Evolutionary conservation across 495 filamentous ascomycete genomes (phyloP), one percentile per base, ranked within the genome.

Genomic region (Xanthoparmelia taractica): DNA sequence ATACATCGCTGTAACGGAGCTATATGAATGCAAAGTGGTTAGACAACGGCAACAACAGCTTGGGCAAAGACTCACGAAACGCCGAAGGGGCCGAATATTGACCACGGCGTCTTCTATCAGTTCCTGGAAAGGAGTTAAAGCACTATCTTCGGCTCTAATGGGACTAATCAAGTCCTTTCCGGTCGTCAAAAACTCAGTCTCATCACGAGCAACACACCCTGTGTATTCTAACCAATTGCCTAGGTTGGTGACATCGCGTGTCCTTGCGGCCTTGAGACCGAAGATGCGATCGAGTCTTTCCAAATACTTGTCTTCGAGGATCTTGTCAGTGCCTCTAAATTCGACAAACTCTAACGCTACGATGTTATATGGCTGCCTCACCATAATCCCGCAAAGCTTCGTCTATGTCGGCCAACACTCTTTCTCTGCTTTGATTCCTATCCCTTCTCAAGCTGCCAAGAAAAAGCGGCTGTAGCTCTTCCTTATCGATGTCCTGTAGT

Each of bases 221-320:
- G 66, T 75, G 0, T 64, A 65, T 2, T 68, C 58, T 12, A 72
- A 11, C 75, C 73, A 75, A 60, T 75, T 74, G 43, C 68, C 37
- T 15, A 75, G 54, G 60, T 67, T 77, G 27, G 41, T 20, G 17
- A 69, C 54, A 62, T 75, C 66, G 61, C 66, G 61, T 33, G 25
- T 34, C 6, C 18, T 37, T 43, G 70, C 67, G 55, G 34, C n/a
- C 50, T 61, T 33, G 23, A 60, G 59, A 25, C 48, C 57, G 27
- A 72, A 61, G 6, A 65, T 54, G 45, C 45, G 59, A 20, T 23
- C 17, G n/a, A 41, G 60, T 48, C 63, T 59, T 29, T 73, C 63
- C 23, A 69, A 27, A 37, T 69, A 68, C 33, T 36, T 20, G 57
- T 74, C 72, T 73, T 13, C 48, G 27, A 36, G 59, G 29, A n/a